Evolutionary conservation across 805 yeast species (phyloP).

Genomic region (Starmerella vaccinii): DNA sequence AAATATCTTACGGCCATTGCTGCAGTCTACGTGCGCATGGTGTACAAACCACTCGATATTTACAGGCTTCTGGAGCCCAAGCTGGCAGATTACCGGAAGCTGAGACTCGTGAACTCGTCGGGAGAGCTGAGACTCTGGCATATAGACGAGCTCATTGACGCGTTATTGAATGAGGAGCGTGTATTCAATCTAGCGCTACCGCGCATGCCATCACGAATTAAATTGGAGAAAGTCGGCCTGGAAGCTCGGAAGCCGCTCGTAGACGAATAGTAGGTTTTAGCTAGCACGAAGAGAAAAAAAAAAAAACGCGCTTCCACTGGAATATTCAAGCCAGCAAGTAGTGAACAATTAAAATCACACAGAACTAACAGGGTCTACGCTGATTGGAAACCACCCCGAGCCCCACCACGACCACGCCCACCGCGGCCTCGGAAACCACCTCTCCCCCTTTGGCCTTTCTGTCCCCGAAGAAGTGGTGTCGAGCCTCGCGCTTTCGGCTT

Average conservation of each 20-base stretch:
- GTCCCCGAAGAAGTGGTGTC: conserved; percentile 1
- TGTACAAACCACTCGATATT: conserved; percentile 38
- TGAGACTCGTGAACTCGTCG: conserved; percentile 39
- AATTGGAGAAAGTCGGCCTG: conserved; percentile 31
- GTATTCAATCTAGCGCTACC: conserved; percentile 71
- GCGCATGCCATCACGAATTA: conserved; percentile 36
- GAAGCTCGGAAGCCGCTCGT: conserved; percentile 7
- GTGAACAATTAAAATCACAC: too few relatives aligned
- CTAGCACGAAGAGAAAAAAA: too few relatives aligned
- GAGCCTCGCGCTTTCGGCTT: not conserved
- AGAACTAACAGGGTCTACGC: not conserved
- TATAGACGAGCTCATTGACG: conserved; percentile 70
- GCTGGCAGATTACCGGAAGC: conserved; percentile 56
- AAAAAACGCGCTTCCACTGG: too few relatives aligned
- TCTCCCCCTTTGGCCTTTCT: conserved; percentile 1
- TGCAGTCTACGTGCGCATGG: conserved; percentile 47
- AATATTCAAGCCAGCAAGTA: too few relatives aligned
- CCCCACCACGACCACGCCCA: conserved; percentile 8
- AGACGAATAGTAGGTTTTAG: not conserved
- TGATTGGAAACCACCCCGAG: conserved; percentile 5
- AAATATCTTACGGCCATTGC: conserved; percentile 65
- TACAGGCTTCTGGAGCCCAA: conserved; percentile 46
- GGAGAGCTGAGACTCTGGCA: conserved; percentile 36
- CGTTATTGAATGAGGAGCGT: conserved; percentile 44
- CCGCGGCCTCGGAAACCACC: conserved; percentile 8